Conservation (phyloP, 148 eudicot genomes). For the Spergularia marina region DNA sequence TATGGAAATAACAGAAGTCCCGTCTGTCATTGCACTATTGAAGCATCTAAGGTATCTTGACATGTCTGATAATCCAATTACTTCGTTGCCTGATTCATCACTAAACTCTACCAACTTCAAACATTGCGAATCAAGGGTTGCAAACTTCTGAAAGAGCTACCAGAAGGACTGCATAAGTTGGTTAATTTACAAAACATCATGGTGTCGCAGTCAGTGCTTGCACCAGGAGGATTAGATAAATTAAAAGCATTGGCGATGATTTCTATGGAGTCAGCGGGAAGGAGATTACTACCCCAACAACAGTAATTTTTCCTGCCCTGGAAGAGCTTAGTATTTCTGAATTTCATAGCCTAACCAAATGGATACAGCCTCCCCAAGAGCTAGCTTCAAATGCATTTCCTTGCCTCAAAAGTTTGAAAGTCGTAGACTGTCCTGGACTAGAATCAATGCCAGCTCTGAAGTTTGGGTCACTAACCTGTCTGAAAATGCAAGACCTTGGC, state of each 20-base stretch:
- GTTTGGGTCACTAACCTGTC: background rate
- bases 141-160: slow-evolving; percentile 3
- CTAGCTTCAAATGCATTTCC: background rate
- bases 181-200: slow-evolving; percentile 14
- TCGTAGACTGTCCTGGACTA: background rate
- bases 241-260: background rate
- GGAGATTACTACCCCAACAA: too few relatives aligned
- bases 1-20: slow-evolving; percentile 8
- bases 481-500: background rate
- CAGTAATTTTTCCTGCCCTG: background rate
- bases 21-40: slow-evolving; percentile 7
- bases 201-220: background rate
- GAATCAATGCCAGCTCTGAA: background rate
- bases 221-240: slow-evolving; percentile 11
- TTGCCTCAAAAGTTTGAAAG: background rate
- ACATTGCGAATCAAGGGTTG: slow-evolving; percentile 7
- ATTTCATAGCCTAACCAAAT: background rate
- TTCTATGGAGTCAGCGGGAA: too few relatives aligned
- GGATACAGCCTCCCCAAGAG: background rate
- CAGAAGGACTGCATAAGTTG: slow-evolving; percentile 1
- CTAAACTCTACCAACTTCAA: slow-evolving; percentile 21
- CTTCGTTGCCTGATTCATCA: slow-evolving; percentile 14
- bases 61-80: slow-evolving; percentile 13
- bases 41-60: slow-evolving; percentile 21
- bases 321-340: background rate